These are phyloP conservation scores for Lyophyllum decastes DNA, from an alignment of 768 basidiomycete genomes.

Conservation along the genomic window DNA sequence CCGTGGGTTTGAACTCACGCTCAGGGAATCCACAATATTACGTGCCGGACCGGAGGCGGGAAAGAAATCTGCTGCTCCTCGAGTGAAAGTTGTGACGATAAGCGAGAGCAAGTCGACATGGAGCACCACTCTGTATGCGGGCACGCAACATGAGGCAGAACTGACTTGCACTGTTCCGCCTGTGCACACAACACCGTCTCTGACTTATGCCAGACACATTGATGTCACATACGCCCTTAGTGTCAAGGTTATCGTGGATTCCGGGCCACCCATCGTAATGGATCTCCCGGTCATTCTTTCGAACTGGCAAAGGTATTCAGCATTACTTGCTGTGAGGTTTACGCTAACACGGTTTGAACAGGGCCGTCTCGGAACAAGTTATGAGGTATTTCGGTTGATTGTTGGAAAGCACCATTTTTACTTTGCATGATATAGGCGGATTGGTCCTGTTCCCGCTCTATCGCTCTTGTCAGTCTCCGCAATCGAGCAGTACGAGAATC, in stretches of 20 bases:
- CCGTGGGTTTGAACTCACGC: slow-evolving; percentile 80
- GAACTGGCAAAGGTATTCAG: slow-evolving; percentile 79
- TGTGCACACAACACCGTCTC: slow-evolving; percentile 77
- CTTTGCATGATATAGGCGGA: slow-evolving; percentile 34
- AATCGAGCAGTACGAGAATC: slow-evolving; percentile 56
- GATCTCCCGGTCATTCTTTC: slow-evolving; percentile 81
- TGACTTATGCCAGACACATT: slow-evolving; percentile 81
- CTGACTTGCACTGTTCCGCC: slow-evolving; percentile 68
- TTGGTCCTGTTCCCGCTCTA: slow-evolving; percentile 47
- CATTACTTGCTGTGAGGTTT: neutral
- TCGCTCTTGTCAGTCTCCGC: slow-evolving; percentile 35
- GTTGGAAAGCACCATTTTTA: neutral
- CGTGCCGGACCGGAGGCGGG: slow-evolving; percentile 57
- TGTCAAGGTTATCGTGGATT: slow-evolving; percentile 78
- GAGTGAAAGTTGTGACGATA: slow-evolving; percentile 53
- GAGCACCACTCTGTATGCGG: slow-evolving; percentile 74
- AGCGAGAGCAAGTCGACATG: slow-evolving; percentile 73
- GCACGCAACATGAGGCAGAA: slow-evolving; percentile 71
- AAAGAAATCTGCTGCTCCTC: slow-evolving; percentile 57
- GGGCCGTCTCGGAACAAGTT: slow-evolving; percentile 72
- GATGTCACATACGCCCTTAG: slow-evolving; percentile 81
- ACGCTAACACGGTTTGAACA: slow-evolving; percentile 25
- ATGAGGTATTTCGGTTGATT: slow-evolving; percentile 41
- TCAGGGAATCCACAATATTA: slow-evolving; percentile 79
- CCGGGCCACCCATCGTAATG: slow-evolving; percentile 61